Percentiles rank a stretch among this genome's conserved stretches.
Conservation (phyloP, 345 rosid species). For the Populus alba region DNA sequence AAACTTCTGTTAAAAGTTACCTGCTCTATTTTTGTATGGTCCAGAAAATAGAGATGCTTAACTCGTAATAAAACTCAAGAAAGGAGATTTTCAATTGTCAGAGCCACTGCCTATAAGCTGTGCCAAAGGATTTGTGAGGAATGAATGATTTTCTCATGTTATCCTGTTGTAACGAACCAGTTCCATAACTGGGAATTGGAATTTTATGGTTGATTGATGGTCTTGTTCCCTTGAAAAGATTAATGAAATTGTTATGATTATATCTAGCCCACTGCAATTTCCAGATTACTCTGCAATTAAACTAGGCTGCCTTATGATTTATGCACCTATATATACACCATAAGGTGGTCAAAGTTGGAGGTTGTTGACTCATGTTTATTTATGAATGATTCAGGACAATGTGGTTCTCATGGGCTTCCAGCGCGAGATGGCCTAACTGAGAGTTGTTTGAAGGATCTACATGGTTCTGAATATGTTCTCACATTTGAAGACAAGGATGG, state of each 20-base stretch:
- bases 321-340: not conserved
- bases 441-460: constrained; percentile 42
- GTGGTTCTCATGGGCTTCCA: constrained; percentile 41
- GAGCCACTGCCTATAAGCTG: not conserved
- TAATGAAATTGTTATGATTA: not conserved
- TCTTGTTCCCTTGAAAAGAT: not conserved
- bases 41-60: not conserved
- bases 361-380: constrained; percentile 8
- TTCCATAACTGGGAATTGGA: not conserved
- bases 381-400: constrained; percentile 39
- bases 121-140: not conserved
- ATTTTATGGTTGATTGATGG: not conserved
- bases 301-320: not conserved
- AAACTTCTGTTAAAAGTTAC: not conserved
- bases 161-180: not conserved
- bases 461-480: constrained; percentile 37
- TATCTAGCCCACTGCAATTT: not conserved
- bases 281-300: not conserved
- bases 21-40: not conserved
- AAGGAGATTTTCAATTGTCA: not conserved
- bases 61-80: not conserved
- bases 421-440: constrained; percentile 39
- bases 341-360: not conserved
- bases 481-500: constrained; percentile 31
- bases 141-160: not conserved